Percentiles rank a stretch among this genome's conserved stretches.
Conservation (phyloP, 1,139 yeast genomes). For the Kluyveromyces sp. region DNA sequence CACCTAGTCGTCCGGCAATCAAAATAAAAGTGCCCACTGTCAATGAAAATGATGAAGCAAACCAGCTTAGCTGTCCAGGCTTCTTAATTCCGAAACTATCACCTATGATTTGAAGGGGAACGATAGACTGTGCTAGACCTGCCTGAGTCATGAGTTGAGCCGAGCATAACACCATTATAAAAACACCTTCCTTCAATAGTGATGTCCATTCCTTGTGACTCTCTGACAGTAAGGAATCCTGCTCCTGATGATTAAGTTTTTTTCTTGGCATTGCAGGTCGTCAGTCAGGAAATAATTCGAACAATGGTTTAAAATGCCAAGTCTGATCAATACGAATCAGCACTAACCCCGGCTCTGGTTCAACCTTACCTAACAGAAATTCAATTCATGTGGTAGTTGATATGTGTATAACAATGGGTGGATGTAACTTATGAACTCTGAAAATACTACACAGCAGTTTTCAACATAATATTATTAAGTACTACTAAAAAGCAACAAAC, state of each 20-base stretch:
- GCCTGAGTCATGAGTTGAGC: constrained; percentile 14
- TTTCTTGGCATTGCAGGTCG: too few species aligned
- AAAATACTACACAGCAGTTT: too few species aligned
- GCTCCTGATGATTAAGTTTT: neutral
- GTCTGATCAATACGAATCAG: too few species aligned
- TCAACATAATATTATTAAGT: too few species aligned
- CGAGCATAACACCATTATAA: constrained; percentile 8
- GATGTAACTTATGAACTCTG: too few species aligned
- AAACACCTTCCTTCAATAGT: constrained; percentile 5
- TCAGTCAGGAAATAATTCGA: too few species aligned
- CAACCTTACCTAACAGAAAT: too few species aligned
- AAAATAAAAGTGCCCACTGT: constrained; percentile 59
- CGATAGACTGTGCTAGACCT: constrained; percentile 13
- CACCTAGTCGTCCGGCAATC: constrained; percentile 58
- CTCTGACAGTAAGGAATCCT: neutral
- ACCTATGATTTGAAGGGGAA: constrained; percentile 13
- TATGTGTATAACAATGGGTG: too few species aligned
- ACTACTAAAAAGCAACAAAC: too few species aligned
- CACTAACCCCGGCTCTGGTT: too few species aligned
- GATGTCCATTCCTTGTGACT: neutral
- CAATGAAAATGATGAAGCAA: constrained; percentile 49
- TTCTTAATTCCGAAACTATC: constrained; percentile 9
- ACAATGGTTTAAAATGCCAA: too few species aligned
- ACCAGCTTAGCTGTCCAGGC: constrained; percentile 48
- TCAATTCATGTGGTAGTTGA: too few species aligned